phyloP scores from a whole-genome alignment of 371 early-diverging fungal species.

The Thermomucor indicae-seudaticae region DNA sequence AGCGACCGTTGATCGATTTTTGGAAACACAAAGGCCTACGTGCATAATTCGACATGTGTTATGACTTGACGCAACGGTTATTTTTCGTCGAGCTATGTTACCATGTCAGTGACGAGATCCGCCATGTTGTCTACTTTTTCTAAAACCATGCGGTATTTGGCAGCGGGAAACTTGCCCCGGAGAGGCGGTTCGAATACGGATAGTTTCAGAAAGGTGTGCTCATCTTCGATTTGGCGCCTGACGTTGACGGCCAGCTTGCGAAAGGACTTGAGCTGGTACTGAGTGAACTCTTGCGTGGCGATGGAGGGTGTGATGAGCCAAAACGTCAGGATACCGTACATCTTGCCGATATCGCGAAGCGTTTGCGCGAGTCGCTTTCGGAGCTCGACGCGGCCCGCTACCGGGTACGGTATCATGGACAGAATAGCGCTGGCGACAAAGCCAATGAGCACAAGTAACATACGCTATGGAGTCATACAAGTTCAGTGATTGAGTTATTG shows the following conservation, averaged over 20 bases:
- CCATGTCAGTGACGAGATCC: conserved; percentile 35
- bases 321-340: conserved; percentile 30
- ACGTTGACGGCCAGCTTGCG: conserved; percentile 23
- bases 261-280: conserved; percentile 20
- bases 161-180: conserved; percentile 31
- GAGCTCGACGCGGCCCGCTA: conserved; percentile 37
- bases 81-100: conserved; percentile 1
- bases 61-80: not conserved
- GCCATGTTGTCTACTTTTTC: conserved; percentile 41
- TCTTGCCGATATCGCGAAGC: conserved; percentile 29
- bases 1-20: conserved; percentile 17
- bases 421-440: conserved; percentile 31
- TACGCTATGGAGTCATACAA: too few species aligned
- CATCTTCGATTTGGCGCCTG: conserved; percentile 35
- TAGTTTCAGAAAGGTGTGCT: conserved; percentile 21
- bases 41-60: not conserved
- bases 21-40: conserved; percentile 13
- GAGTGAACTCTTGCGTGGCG: not conserved
- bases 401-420: conserved; percentile 30
- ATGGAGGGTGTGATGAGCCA: conserved; percentile 1
- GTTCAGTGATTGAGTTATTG: not conserved
- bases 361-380: conserved; percentile 39
- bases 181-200: conserved; percentile 36
- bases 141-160: conserved; percentile 20
- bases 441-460: conserved; percentile 34